Evolutionary conservation across 2,329 filamentous ascomycete genomes (phyloP), one percentile per base, ranked within the genome.

Genomic region (Fusarium sacchari): DNA sequence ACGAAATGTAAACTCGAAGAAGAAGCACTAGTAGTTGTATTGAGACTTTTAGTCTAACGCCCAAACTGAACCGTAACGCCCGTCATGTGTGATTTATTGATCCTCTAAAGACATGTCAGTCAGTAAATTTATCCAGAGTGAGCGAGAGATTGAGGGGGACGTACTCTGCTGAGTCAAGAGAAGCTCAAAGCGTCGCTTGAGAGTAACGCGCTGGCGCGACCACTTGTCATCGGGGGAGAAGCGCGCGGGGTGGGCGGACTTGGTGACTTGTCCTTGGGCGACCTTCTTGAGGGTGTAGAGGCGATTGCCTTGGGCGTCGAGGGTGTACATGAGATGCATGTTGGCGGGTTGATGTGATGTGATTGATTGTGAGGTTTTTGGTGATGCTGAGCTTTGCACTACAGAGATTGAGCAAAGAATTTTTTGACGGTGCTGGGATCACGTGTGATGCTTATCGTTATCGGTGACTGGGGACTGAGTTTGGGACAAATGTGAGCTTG

Each of bases 181-280:
- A 73, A 98, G 88, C 55, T 92, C 92, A 81, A 97, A 98, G 80
- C 96, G 90, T 87, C 94, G 95, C 92, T 98, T 97, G 80, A 98
- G 88, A 26, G 95, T 97, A 56, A 98, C 95, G 78, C 96, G 91
- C 86, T 98, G 96, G 81, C 94, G 93, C 80, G 95, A 97, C 89
- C 97, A 98, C 88, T 98, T 97, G 88, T 99, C 96, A 85, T 99
- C 96, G 73, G 96, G 96, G 52, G 94, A 97, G 88, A 98, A 99
- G 77, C 96, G 90, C 47, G 96, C 96, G 52, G 96, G 96, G 86
- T 98, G 96, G 64, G 96, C 96, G 60, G 93, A 96, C 88, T 97
- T 97, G 83, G 96, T 97, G 80, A 98, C 94, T 81, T 95, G 90
- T 81, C 93, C 93, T 78, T 91, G 88, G 79, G 89, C 86, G 77